Evolutionary conservation across 768 basidiomycete genomes (phyloP).

Genomic region (Boletus patriciae): DNA sequence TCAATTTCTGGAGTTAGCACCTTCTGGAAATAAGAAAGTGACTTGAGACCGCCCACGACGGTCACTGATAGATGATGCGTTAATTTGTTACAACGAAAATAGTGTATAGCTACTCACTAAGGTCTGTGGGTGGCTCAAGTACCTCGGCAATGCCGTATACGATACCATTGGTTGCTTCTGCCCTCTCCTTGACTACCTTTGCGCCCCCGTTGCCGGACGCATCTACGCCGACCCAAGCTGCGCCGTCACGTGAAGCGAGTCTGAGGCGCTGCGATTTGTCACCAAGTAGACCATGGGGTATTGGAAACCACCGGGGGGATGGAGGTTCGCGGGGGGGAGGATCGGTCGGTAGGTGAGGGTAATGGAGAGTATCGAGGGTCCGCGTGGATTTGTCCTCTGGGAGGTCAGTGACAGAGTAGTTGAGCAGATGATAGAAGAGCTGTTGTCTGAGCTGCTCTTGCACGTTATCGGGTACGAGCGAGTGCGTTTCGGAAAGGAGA

Average conservation of each 20-base stretch:
- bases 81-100: not conserved
- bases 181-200: slow-evolving; percentile 55
- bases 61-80: slow-evolving; percentile 45
- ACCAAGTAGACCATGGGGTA: slow-evolving; percentile 79
- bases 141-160: slow-evolving; percentile 75
- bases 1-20: slow-evolving; percentile 64
- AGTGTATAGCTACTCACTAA: slow-evolving; percentile 51
- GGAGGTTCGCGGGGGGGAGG: slow-evolving; percentile 68
- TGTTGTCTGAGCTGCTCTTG: slow-evolving; percentile 84
- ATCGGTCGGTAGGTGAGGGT: slow-evolving; percentile 58
- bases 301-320: slow-evolving; percentile 81
- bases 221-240: slow-evolving; percentile 68
- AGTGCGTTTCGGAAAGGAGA: slow-evolving; percentile 31
- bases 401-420: slow-evolving; percentile 60
- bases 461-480: slow-evolving; percentile 67
- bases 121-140: slow-evolving; percentile 67
- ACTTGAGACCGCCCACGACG: slow-evolving; percentile 56
- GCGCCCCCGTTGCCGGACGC: slow-evolving; percentile 76
- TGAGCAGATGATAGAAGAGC: slow-evolving; percentile 91
- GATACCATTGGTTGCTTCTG: slow-evolving; percentile 71
- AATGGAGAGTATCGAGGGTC: slow-evolving; percentile 65
- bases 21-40: slow-evolving; percentile 71
- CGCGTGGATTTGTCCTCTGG: slow-evolving; percentile 41
- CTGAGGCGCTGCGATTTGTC: slow-evolving; percentile 80
- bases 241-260: slow-evolving; percentile 48